Conservation (phyloP, 2,329 filamentous ascomycete genomes). For the Pseudopithomyces maydicus region DNA sequence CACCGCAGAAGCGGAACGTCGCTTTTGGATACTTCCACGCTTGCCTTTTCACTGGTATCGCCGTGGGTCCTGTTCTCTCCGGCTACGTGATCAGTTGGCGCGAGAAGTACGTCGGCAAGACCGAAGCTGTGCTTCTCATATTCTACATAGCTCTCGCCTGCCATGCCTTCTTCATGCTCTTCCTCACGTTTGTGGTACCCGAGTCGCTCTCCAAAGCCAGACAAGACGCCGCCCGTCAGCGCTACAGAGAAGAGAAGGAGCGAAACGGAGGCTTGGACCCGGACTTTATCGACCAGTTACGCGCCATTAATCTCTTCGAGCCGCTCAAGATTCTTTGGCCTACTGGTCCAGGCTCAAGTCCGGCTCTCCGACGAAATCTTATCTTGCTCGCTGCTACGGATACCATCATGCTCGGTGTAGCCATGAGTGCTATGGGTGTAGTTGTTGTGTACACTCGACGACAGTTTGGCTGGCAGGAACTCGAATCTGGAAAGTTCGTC, state of each 20-base stretch:
- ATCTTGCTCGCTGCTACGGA: constrained; percentile 80
- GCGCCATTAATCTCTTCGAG: constrained; percentile 68
- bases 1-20: constrained; percentile 77
- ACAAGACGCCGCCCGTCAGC: constrained; percentile 72
- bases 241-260: constrained; percentile 56
- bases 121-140: constrained; percentile 75
- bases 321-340: constrained; percentile 82
- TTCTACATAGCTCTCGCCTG: constrained; percentile 81
- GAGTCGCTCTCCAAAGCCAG: constrained; percentile 81
- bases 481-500: constrained; percentile 80
- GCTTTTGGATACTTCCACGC: constrained; percentile 90
- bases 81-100: constrained; percentile 74
- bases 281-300: constrained; percentile 52
- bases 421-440: constrained; percentile 81
- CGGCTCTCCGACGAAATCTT: constrained; percentile 76
- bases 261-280: constrained; percentile 36
- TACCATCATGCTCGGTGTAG: constrained; percentile 78
- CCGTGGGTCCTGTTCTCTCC: constrained; percentile 80
- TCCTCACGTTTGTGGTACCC: constrained; percentile 73
- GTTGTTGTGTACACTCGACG: constrained; percentile 82
- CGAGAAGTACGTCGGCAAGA: constrained; percentile 52
- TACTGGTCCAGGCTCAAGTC: constrained; percentile 64
- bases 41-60: constrained; percentile 86
- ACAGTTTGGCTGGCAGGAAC: constrained; percentile 80
- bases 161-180: constrained; percentile 74